These are phyloP conservation scores for Chenopodium formosanum DNA, from an alignment of 148 eudicot genomes.

Conservation along the genomic window DNA sequence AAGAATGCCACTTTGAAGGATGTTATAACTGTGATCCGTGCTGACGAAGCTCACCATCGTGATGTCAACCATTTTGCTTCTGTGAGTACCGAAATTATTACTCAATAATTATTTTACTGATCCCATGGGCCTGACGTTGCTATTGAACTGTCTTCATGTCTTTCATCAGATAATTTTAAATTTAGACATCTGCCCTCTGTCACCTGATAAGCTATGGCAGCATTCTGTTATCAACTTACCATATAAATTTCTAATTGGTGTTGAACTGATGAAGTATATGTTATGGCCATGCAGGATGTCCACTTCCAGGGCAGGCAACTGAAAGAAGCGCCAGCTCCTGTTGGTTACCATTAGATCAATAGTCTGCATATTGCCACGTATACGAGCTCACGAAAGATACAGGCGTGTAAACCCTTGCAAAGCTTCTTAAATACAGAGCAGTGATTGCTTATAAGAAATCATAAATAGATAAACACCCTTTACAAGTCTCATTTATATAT, in stretches of 20 bases:
- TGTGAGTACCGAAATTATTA: slow-evolving; percentile 43
- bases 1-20: slow-evolving; percentile 75
- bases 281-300: slow-evolving; percentile 56
- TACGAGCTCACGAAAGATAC: not conserved
- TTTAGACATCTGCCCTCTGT: not conserved
- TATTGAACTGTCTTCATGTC: not conserved
- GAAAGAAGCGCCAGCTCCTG: slow-evolving; percentile 74
- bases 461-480: not conserved
- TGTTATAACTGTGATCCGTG: slow-evolving; percentile 87
- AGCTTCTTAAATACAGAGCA: not conserved
- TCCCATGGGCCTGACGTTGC: not conserved
- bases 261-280: slow-evolving; percentile 11
- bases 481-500: not conserved
- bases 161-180: not conserved
- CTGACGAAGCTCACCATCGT: slow-evolving; percentile 98
- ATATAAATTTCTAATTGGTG: not conserved
- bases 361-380: slow-evolving; percentile 3
- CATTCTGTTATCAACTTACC: not conserved
- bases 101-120: not conserved
- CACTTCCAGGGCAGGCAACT: slow-evolving; percentile 70
- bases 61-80: slow-evolving; percentile 98
- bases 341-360: slow-evolving; percentile 58
- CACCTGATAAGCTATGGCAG: not conserved
- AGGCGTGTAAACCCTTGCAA: not conserved
- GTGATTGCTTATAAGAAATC: not conserved